Evolutionary conservation across 495 filamentous ascomycete genomes (phyloP), one percentile per base, ranked within the genome.

Genomic region (Penicillium canariense): DNA sequence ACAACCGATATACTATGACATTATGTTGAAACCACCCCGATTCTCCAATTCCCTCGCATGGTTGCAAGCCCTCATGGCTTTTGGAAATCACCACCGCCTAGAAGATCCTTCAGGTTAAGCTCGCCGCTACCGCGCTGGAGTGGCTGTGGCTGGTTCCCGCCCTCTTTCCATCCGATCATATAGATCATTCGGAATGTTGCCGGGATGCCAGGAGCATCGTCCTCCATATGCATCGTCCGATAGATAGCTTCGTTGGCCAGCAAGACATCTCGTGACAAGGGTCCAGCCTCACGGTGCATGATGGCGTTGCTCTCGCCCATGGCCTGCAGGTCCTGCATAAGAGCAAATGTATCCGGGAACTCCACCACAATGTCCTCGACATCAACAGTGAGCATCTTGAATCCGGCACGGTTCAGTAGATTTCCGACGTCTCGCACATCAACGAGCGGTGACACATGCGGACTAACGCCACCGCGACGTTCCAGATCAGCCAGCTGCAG

Each of bases 161-260:
- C 86, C 61, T 93, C 89, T 69, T 93, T 95, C 95, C 95, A 99
- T 15, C 95, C 95, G 74, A 99, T 97, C 91, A 97, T 93, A 67
- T 89, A 94, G 49, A 96, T 95, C 56, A 94, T 77, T 52, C 89
- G 80, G 67, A 93, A 97, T n/a, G 91, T 97, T 8, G 92, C 92
- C 2, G 92, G 92, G 51, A 96, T 74, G 0, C 69, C 84, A 14
- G 87, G 83, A 46, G 89, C 75, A 46, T 78, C 79, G n/a, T 77
- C 84, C 50, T 83, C 77, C 59, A 81, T 81, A 72, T 99, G 90
- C 53, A 99, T 65, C 68, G 86, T 82, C 23, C 84, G 79, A 67
- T 99, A 99, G 23, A 99, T 96, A 12, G 80, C 88, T 62, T 99
- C 90, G 18, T 85, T 86, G 4, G 95, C 95, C 45, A 96, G 66